phyloP scores from a whole-genome alignment of 148 eudicot genomes.

The Nyssa sinensis region DNA sequence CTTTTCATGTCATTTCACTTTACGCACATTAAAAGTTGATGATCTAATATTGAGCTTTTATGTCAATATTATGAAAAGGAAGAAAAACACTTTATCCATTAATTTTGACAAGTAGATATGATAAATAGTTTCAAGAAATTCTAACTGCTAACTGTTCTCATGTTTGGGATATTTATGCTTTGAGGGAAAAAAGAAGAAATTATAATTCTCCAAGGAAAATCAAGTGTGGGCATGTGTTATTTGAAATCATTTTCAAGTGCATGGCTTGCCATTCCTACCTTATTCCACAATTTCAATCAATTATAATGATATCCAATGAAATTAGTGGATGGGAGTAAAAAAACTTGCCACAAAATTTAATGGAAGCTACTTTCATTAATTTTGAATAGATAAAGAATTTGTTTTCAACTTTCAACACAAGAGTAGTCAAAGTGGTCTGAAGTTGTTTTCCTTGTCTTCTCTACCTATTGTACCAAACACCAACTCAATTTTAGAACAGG shows the following conservation, averaged over 20 bases:
- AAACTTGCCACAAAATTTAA: too few species aligned
- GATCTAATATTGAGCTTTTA: too few species aligned
- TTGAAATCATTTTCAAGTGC: too few species aligned
- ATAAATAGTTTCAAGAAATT: not conserved
- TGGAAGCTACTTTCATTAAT: constrained; percentile 1
- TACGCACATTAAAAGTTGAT: not conserved
- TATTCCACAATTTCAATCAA: not conserved
- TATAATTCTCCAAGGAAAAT: not conserved
- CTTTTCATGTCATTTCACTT: not conserved
- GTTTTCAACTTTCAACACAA: not conserved
- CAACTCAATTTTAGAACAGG: not conserved
- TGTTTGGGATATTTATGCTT: not conserved
- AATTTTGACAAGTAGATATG: not conserved
- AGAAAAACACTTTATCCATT: not conserved
- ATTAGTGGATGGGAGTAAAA: too few species aligned
- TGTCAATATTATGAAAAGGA: not conserved
- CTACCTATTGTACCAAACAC: not conserved
- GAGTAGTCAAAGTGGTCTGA: not conserved
- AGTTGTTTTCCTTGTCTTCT: not conserved
- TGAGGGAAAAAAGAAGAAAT: too few species aligned
- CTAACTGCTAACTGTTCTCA: not conserved
- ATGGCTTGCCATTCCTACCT: not conserved
- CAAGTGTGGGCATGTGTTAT: too few species aligned
- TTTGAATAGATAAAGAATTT: not conserved
- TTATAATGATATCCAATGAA: too few species aligned